phyloP scores from a whole-genome alignment of 441 rosid species.

The Erodium trifolium region DNA sequence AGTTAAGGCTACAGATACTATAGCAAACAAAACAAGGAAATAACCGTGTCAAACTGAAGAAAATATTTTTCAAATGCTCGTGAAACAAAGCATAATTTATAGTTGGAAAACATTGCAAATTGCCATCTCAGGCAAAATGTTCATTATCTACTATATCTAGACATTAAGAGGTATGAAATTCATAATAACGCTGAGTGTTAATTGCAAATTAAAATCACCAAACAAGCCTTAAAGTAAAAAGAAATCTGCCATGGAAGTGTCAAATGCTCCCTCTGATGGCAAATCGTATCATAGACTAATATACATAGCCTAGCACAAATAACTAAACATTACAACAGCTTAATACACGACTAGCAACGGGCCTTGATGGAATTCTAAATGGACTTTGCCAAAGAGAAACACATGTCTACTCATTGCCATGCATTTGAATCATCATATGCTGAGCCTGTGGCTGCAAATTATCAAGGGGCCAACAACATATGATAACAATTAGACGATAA shows the following conservation, averaged over 20 bases:
- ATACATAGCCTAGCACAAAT: background rate
- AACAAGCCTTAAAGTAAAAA: background rate
- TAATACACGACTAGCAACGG: conserved; percentile 7
- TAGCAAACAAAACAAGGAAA: no score
- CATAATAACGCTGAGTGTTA: no score
- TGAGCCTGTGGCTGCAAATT: conserved; percentile 33
- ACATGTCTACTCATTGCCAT: conserved; percentile 35
- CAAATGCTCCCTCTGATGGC: no score
- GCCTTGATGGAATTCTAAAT: conserved; percentile 11
- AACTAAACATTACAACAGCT: background rate
- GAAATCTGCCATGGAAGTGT: no score
- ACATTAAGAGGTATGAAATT: no score
- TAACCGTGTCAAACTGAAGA: no score
- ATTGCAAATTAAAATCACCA: background rate
- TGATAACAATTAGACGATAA: conserved; percentile 9
- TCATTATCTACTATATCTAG: no score
- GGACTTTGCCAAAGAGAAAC: conserved; percentile 12
- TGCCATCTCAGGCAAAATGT: no score
- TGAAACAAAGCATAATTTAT: no score
- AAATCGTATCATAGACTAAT: background rate
- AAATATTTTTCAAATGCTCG: no score
- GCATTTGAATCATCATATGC: conserved; percentile 66
- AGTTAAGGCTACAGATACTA: no score
- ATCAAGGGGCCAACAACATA: conserved; percentile 14
- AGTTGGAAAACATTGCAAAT: no score